These are phyloP conservation scores for Fusarium pseudoanthophilum DNA, from an alignment of 2,329 filamentous ascomycete species.

Conservation along the genomic window DNA sequence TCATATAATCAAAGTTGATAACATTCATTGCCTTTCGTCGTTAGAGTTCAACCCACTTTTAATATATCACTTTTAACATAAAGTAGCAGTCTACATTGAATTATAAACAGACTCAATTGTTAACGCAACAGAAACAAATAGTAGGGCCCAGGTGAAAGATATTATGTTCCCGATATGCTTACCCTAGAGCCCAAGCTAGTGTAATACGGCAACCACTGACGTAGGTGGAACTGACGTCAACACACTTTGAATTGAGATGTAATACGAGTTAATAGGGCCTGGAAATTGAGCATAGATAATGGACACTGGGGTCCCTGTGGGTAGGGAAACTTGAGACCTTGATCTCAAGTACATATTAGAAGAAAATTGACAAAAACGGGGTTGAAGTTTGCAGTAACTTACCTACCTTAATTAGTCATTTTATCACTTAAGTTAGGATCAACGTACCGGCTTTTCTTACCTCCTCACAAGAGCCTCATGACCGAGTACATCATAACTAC, in stretches of 20 bases:
- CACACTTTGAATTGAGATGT: background rate
- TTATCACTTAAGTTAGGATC: background rate
- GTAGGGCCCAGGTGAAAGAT: background rate
- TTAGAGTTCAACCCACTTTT: background rate
- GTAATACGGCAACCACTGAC: conserved; percentile 3
- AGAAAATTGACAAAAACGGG: too few relatives aligned
- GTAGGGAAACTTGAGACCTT: background rate
- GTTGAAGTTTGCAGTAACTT: too few relatives aligned
- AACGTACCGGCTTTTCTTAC: background rate
- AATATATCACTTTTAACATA: background rate
- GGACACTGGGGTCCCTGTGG: background rate
- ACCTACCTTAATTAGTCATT: too few relatives aligned
- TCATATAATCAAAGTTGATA: background rate
- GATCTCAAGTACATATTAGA: background rate
- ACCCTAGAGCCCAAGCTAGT: conserved; percentile 1
- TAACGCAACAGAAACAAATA: background rate
- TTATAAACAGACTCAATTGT: too few relatives aligned
- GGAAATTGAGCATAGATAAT: background rate
- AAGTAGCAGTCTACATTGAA: background rate
- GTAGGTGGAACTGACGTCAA: conserved; percentile 35
- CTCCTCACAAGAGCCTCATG: background rate
- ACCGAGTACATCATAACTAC: background rate
- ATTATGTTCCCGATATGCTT: background rate
- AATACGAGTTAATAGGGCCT: background rate
- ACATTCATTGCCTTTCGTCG: background rate